phyloP scores from a whole-genome alignment of 768 basidiomycete species.

The Tremella mesenterica region DNA sequence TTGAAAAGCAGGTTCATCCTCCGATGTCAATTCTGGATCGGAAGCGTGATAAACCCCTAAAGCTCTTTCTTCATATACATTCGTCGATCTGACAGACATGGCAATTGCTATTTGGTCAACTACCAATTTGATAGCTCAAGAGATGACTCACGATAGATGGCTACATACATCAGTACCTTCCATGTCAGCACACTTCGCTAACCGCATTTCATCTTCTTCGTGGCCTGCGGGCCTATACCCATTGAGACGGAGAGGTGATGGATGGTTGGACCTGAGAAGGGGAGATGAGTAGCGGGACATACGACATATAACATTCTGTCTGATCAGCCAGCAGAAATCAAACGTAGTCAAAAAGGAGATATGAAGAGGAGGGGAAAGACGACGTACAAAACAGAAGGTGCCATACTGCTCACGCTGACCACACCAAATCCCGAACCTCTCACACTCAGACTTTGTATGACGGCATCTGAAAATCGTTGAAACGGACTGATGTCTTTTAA shows the following conservation, averaged over 20 bases:
- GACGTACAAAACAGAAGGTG: constrained; percentile 32
- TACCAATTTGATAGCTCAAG: neutral
- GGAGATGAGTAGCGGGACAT: no score
- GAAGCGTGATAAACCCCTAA: constrained; percentile 24
- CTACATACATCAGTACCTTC: constrained; percentile 38
- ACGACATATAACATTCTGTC: constrained; percentile 5
- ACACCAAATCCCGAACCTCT: constrained; percentile 36
- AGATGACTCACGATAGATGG: constrained; percentile 30
- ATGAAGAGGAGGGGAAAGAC: no score
- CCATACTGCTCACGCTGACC: constrained; percentile 21
- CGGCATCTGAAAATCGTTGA: constrained; percentile 29
- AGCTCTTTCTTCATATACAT: constrained; percentile 42
- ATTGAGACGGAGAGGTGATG: no score
- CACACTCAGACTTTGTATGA: constrained; percentile 34
- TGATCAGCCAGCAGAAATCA: neutral
- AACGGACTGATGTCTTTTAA: constrained; percentile 12
- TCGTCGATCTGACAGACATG: constrained; percentile 37
- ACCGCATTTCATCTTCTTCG: no score
- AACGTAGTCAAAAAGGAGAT: neutral
- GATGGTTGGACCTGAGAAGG: no score
- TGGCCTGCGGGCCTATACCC: no score
- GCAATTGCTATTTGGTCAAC: constrained; percentile 21
- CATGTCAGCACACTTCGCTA: neutral
- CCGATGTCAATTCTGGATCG: constrained; percentile 7
- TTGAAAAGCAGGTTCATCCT: constrained; percentile 22